These are phyloP conservation scores for Neurospora intermedia DNA, from an alignment of 495 filamentous ascomycete species.

Conservation along the genomic window DNA sequence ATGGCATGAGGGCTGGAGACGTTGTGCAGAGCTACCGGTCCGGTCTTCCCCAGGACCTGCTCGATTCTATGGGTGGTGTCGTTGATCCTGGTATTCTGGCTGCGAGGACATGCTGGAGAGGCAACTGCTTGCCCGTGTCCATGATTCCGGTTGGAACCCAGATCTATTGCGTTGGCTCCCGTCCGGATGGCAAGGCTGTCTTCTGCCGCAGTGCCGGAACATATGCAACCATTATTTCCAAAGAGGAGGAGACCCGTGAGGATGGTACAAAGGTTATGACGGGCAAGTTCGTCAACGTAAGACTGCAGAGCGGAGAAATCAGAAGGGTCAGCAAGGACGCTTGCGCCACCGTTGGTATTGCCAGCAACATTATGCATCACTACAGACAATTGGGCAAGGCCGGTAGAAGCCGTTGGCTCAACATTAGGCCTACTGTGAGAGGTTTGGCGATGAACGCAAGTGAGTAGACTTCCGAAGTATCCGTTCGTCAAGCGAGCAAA, in stretches of 20 bases:
- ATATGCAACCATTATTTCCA: constrained; percentile 74
- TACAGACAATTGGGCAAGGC: constrained; percentile 90
- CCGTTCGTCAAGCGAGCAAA: not conserved
- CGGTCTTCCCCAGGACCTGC: constrained; percentile 74
- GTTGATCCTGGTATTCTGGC: constrained; percentile 92
- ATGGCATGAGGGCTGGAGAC: constrained; percentile 88
- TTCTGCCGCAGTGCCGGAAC: constrained; percentile 93
- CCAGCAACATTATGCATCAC: constrained; percentile 86
- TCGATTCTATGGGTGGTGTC: constrained; percentile 81
- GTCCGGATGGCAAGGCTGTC: constrained; percentile 60
- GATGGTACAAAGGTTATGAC: constrained; percentile 40
- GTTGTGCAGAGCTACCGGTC: constrained; percentile 79
- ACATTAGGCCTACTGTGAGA: constrained; percentile 86
- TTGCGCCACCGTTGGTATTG: constrained; percentile 84
- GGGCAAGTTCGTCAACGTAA: constrained; percentile 64
- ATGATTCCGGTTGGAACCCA: constrained; percentile 87
- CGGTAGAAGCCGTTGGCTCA: constrained; percentile 81
- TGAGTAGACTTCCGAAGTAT: constrained; percentile 24
- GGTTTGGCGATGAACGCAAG: constrained; percentile 96
- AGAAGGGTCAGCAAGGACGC: constrained; percentile 80
- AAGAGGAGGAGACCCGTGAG: constrained; percentile 59
- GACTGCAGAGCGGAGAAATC: constrained; percentile 85
- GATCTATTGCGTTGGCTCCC: constrained; percentile 83
- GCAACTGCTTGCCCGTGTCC: constrained; percentile 88
- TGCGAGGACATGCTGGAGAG: constrained; percentile 84